Conservation (phyloP, 768 basidiomycete species). For the Macrolepiota albuminosa region DNA sequence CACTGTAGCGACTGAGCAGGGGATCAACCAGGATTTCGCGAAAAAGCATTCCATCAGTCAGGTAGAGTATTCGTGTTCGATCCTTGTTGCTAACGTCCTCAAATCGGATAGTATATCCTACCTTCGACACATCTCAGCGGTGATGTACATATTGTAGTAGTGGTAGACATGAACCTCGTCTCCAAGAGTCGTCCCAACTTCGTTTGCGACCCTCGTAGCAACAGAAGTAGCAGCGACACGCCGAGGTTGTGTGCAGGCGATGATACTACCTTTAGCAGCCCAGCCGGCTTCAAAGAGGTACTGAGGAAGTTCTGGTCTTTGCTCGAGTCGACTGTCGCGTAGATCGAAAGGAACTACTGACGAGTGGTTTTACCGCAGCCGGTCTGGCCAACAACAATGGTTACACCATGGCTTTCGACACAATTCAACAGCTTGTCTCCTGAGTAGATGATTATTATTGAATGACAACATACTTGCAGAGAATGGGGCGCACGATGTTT, state of each 20-base stretch:
- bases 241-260: slow-evolving; percentile 91
- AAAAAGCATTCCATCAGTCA: slow-evolving; percentile 99
- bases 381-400: slow-evolving; percentile 91
- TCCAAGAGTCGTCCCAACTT: slow-evolving; percentile 84
- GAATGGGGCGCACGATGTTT: slow-evolving; percentile 64
- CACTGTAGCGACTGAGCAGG: slow-evolving; percentile 85
- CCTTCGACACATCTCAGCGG: slow-evolving; percentile 39
- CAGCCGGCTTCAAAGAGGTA: slow-evolving; percentile 93
- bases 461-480: neutral
- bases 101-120: slow-evolving; percentile 96
- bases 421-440: slow-evolving; percentile 79
- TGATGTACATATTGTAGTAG: slow-evolving; percentile 18
- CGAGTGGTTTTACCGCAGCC: slow-evolving; percentile 98
- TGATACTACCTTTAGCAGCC: slow-evolving; percentile 76
- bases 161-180: slow-evolving; percentile 59
- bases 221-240: slow-evolving; percentile 95
- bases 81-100: slow-evolving; percentile 88
- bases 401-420: slow-evolving; percentile 77
- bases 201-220: slow-evolving; percentile 85
- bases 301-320: slow-evolving; percentile 80
- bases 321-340: slow-evolving; percentile 11
- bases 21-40: slow-evolving; percentile 92
- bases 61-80: slow-evolving; percentile 85
- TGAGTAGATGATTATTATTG: slow-evolving; percentile 22
- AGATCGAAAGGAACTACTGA: slow-evolving; percentile 33